Evolutionary conservation across 2,329 filamentous ascomycete species (phyloP).

Genomic region (Nothophaeocryptopus gaeumannii): DNA sequence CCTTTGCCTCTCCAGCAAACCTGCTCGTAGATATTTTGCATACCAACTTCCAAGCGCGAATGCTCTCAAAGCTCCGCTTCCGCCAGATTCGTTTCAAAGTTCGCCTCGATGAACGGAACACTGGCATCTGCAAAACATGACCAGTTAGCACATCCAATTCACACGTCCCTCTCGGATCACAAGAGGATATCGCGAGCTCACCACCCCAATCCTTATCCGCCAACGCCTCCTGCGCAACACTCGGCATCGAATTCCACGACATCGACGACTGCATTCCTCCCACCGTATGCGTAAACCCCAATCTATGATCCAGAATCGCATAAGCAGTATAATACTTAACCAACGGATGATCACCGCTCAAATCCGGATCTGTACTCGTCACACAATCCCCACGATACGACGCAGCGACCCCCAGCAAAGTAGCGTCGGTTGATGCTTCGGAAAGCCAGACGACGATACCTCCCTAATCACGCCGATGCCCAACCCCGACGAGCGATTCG

Average conservation of each 20-base stretch:
- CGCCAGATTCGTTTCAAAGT: conserved; percentile 45
- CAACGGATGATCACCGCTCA: conserved; percentile 43
- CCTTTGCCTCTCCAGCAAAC: too few relatives aligned
- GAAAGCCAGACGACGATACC: conserved; percentile 52
- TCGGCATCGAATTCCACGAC: conserved; percentile 45
- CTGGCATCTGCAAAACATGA: conserved; percentile 33
- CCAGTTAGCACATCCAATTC: not conserved
- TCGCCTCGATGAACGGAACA: conserved; percentile 48
- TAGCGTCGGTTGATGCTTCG: conserved; percentile 38
- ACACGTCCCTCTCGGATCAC: not conserved
- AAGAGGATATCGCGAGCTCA: not conserved
- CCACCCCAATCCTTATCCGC: conserved; percentile 41
- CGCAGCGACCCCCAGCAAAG: conserved; percentile 50
- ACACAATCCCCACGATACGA: conserved; percentile 52
- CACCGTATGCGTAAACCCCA: conserved; percentile 39
- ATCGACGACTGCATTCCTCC: conserved; percentile 19
- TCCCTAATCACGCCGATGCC: conserved; percentile 57
- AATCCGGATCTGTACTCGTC: conserved; percentile 41
- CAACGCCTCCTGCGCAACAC: conserved; percentile 43
- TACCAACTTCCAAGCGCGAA: too few relatives aligned
- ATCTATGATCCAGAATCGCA: conserved; percentile 48
- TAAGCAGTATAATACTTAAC: conserved; percentile 49
- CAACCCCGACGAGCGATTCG: conserved; percentile 38
- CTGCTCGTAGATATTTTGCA: too few relatives aligned
- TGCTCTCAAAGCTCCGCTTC: conserved; percentile 4